Percentiles rank a stretch among this genome's conserved stretches.
These are phyloP conservation scores for Candida qinlingensis DNA, from an alignment of 805 yeast genomes.

Conservation along the genomic window DNA sequence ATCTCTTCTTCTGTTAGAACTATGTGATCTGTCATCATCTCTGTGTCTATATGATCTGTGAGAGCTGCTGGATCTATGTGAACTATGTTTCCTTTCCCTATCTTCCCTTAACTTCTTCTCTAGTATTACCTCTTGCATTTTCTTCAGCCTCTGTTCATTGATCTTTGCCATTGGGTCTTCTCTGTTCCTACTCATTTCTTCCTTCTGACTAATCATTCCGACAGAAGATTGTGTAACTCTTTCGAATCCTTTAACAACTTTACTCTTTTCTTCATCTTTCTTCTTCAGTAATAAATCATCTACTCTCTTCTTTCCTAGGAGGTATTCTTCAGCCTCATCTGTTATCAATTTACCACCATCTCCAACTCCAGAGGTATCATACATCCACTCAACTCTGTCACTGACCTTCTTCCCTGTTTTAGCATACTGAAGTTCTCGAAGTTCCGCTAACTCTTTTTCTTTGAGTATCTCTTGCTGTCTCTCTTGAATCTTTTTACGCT, in stretches of 20 bases:
- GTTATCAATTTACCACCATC: constrained; percentile 22
- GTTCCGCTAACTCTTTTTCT: constrained; percentile 55
- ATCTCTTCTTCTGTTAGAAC: constrained; percentile 5
- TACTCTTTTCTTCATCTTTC: constrained; percentile 5
- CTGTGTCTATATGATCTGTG: neutral
- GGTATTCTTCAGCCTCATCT: constrained; percentile 43
- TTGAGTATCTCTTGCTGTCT: constrained; percentile 57
- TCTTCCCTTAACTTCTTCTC: neutral
- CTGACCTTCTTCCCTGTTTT: constrained; percentile 32
- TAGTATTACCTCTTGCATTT: constrained; percentile 5
- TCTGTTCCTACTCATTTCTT: constrained; percentile 21
- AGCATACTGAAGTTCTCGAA: constrained; percentile 42
- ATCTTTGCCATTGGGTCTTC: constrained; percentile 51
- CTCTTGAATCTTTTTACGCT: constrained; percentile 57
- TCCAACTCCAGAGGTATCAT: constrained; percentile 42
- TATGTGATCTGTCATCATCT: neutral
- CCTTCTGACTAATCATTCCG: constrained; percentile 13
- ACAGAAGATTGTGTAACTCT: constrained; percentile 6
- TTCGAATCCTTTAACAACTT: constrained; percentile 24
- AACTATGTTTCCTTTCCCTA: neutral
- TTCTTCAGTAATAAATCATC: constrained; percentile 31
- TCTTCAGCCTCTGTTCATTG: constrained; percentile 23
- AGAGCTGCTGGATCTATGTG: neutral
- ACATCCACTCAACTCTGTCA: constrained; percentile 82
- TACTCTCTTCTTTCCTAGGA: constrained; percentile 47